Evolutionary conservation across 768 basidiomycete species (phyloP), one percentile per base, ranked within the genome.

Genomic region (Psilocybe cubensis): DNA sequence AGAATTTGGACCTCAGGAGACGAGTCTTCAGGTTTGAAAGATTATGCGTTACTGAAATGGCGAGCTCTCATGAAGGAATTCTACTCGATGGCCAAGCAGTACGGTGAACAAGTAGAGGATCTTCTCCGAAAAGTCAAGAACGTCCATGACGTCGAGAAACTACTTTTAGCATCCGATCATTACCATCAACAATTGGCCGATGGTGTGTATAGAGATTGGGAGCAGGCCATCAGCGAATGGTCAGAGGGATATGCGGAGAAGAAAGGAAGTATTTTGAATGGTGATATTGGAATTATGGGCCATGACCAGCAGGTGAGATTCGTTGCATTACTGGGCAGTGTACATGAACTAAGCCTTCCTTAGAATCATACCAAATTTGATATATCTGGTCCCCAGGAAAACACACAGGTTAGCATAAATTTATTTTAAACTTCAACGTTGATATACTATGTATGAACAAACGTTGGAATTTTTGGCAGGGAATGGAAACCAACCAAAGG

Each of bases 31-130:
- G 33, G 35, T 21, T 12, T 50, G 29, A 50, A 25, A 12, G 21
- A 50, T 23, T 52, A 24, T 11, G 50, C 50, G 21, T n/a, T 52
- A n/a, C 18, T 18, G 40, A 40, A 41, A 27, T 52, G 50, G 50
- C 18, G 9, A 11, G 8, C 33, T 21, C 33, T 52, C 24, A 41
- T 41, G 35, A 52, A 41, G 12, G 50, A 52, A 17, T 52, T 52
- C 33, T 21, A 52, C 12, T 20, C 50, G 8, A 40, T 29, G 28
- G 27, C 46, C 28, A 29, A 29, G 18, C 27, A 48, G 27, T 52
- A 52, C 18, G 50, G 21, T 14, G 35, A 52, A 17, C 7, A 18
- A 5, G 24, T 27, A 20, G 17, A 38, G 38, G 31, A 27, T 8
- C 11, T 27, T 11, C n/a, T 52, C 7, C 3, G 20, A n/a, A 38